A percentile compares a stretch with the other conserved stretches of the same genome.
These are phyloP conservation scores for Mycena alexandri DNA, from an alignment of 768 basidiomycete species.

Conservation along the genomic window DNA sequence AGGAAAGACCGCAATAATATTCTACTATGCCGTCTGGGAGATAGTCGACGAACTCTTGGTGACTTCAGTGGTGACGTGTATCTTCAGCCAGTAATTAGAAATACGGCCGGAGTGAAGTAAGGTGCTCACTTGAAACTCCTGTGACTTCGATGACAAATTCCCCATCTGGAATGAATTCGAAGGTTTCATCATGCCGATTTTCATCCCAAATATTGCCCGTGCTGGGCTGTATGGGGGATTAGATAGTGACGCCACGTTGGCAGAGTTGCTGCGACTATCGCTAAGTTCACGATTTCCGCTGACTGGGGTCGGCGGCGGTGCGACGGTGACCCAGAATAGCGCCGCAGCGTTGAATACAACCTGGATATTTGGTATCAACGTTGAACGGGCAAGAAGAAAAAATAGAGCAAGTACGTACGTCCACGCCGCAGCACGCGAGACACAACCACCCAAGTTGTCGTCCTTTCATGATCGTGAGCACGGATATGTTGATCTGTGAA, in stretches of 20 bases:
- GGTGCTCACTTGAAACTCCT: slow-evolving; percentile 26
- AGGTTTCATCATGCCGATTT: background rate
- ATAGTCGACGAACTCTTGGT: slow-evolving; percentile 4
- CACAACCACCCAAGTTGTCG: slow-evolving; percentile 63
- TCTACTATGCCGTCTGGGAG: too few species aligned
- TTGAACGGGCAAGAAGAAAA: background rate
- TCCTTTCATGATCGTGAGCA: slow-evolving; percentile 61
- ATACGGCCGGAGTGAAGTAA: background rate
- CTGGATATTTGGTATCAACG: slow-evolving; percentile 38
- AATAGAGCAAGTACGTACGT: slow-evolving; percentile 43
- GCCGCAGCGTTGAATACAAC: slow-evolving; percentile 62
- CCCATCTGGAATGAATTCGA: slow-evolving; percentile 9
- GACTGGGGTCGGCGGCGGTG: slow-evolving; percentile 2
- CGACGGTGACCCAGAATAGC: slow-evolving; percentile 62
- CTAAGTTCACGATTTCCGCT: slow-evolving; percentile 1
- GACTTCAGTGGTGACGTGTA: slow-evolving; percentile 7
- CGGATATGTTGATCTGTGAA: slow-evolving; percentile 52
- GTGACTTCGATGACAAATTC: background rate
- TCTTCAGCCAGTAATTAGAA: too few species aligned
- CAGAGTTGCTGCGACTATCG: background rate
- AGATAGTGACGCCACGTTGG: background rate
- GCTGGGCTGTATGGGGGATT: background rate
- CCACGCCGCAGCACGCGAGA: slow-evolving; percentile 52
- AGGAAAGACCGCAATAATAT: too few species aligned
- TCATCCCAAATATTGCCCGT: slow-evolving; percentile 2